phyloP scores from a whole-genome alignment of 441 rosid genomes.

The Codiaeum variegatum region DNA sequence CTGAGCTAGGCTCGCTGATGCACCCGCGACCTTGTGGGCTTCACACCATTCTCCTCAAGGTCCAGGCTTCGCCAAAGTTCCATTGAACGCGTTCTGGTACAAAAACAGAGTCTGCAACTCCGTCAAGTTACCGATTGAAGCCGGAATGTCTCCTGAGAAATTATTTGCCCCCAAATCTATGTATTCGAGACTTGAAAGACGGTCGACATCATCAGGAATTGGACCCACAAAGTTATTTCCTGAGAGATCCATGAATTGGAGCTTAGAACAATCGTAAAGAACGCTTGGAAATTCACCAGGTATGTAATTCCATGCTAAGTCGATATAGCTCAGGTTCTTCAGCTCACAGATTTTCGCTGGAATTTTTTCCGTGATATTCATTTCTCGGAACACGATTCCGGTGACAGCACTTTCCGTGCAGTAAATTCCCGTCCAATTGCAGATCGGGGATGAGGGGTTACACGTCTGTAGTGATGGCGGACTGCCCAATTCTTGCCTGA shows the following conservation, averaged over 20 bases:
- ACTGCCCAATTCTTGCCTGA: constrained; percentile 52
- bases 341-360: constrained; percentile 64
- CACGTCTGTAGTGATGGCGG: constrained; percentile 54
- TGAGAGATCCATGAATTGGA: constrained; percentile 51
- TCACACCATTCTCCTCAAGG: too few species aligned
- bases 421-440: constrained; percentile 51
- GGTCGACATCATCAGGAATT: constrained; percentile 55
- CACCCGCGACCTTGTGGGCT: too few species aligned
- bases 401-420: constrained; percentile 48
- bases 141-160: constrained; percentile 66
- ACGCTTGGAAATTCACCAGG: constrained; percentile 54
- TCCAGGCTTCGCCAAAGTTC: too few species aligned
- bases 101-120: constrained; percentile 39
- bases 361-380: constrained; percentile 38
- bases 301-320: constrained; percentile 43
- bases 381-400: constrained; percentile 23
- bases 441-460: constrained; percentile 53
- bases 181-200: constrained; percentile 39
- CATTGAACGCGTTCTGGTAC: constrained; percentile 46
- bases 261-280: constrained; percentile 61
- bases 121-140: constrained; percentile 38
- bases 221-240: constrained; percentile 67
- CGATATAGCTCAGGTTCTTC: constrained; percentile 39
- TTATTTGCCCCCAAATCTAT: constrained; percentile 50
- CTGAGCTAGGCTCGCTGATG: too few species aligned